Evolutionary conservation across 202 grass and related monocot species (phyloP).

Genomic region (Dendrocalamus latiflorus): DNA sequence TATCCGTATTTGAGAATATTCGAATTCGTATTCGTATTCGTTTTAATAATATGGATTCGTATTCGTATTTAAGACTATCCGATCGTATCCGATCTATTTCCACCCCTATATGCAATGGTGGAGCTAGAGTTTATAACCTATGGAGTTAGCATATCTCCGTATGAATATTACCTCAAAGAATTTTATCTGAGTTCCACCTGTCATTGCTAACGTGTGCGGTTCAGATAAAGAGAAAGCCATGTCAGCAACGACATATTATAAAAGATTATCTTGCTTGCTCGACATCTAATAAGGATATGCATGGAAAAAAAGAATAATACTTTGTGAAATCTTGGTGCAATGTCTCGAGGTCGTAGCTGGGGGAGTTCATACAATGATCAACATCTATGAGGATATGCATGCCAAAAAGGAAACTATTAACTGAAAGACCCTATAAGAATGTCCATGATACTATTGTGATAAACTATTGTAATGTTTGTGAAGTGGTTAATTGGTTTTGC

Average conservation of each 20-base stretch:
- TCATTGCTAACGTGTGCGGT: not conserved
- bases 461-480: too few species aligned
- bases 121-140: not conserved
- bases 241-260: not conserved
- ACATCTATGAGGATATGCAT: constrained; percentile 1
- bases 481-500: too few species aligned
- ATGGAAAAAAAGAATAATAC: not conserved
- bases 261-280: not conserved
- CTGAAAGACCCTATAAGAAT: too few species aligned
- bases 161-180: not conserved
- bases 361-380: constrained; percentile 7
- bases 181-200: not conserved
- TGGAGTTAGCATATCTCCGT: not conserved
- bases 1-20: too few species aligned
- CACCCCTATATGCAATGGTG: too few species aligned
- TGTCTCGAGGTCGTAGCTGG: not conserved
- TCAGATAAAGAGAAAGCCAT: not conserved
- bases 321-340: not conserved
- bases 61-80: too few species aligned
- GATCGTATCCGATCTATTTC: too few species aligned
- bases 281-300: not conserved
- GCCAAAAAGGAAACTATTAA: too few species aligned
- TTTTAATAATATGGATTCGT: too few species aligned
- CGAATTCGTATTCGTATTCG: too few species aligned
- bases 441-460: too few species aligned